Evolutionary conservation across 495 filamentous ascomycete species (phyloP), one percentile per base, ranked within the genome.

Genomic region (Aspergillus hancockii): DNA sequence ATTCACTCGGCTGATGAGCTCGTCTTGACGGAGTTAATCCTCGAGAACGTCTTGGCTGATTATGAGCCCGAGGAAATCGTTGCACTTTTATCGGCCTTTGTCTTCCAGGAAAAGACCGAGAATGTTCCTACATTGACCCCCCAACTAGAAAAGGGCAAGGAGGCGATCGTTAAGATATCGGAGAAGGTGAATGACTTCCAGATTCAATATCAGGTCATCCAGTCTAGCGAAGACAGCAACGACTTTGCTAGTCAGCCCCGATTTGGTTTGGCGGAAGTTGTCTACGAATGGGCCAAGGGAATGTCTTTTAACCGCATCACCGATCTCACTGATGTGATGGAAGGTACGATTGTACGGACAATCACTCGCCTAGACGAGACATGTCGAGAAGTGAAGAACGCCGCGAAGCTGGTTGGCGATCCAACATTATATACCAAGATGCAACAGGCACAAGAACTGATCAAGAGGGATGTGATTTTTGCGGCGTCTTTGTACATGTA

Each of bases 281-380:
- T 98, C 16, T 97, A 98, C 70, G 94, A 98, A 75, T 98, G 94
- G 94, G 95, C 94, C 1, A 83, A 90, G 56, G 94, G 94, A 21
- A 97, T 97, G 92, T 90, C 90, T 31, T 98, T 98, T 82, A 96
- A 92, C 72, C 93, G 95, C 54, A 98, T 98, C 64, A 98, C 93
- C 0, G 91, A 96, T 59, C 77, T 98, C 55, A 98, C 94, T 28
- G 94, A 98, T 68, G 93, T 98, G 49, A 84, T 98, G 65, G 94
- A 98, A 70, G 94, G 94, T 0, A 97, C 93, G 0, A 97, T 98
- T 73, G 95, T 98, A 21, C 78, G 94, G 28, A 91, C 91, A 12
- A 97, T 98, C 57, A 93, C 90, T 22, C 79, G 94, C 32, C 76
- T 98, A 49, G 94, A 98, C 64, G 94, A 98, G 83, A 95, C 92